phyloP scores from a whole-genome alignment of 2,329 filamentous ascomycete genomes.

The Seiridium unicorne region DNA sequence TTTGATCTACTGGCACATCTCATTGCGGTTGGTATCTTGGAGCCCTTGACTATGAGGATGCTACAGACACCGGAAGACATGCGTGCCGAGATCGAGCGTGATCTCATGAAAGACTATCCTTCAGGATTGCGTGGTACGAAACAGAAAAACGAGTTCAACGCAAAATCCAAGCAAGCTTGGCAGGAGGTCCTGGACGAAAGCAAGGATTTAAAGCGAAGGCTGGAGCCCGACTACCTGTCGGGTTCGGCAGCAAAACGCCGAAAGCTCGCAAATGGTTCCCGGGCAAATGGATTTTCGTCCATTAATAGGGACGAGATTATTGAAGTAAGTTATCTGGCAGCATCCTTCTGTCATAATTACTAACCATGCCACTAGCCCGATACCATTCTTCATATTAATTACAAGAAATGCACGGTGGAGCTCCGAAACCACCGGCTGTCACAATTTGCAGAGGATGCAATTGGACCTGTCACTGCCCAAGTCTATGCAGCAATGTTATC shows the following conservation, averaged over 20 bases:
- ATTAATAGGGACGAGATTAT: background rate
- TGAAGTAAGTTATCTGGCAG: slow-evolving; percentile 5
- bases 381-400: slow-evolving; percentile 76
- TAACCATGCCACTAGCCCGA: slow-evolving; percentile 53
- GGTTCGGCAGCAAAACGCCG: slow-evolving; percentile 44
- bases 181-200: slow-evolving; percentile 21
- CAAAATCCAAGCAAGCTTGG: slow-evolving; percentile 19
- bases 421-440: slow-evolving; percentile 78
- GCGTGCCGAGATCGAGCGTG: slow-evolving; percentile 59
- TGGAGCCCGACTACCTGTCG: slow-evolving; percentile 13
- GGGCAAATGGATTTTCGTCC: slow-evolving; percentile 29
- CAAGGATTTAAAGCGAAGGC: slow-evolving; percentile 22
- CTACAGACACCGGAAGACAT: slow-evolving; percentile 63
- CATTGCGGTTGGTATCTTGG: slow-evolving; percentile 66
- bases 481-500: slow-evolving; percentile 76
- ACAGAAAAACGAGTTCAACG: slow-evolving; percentile 60
- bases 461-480: slow-evolving; percentile 72
- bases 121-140: slow-evolving; percentile 60
- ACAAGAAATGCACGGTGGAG: slow-evolving; percentile 79
- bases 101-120: slow-evolving; percentile 55
- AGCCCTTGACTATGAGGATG: slow-evolving; percentile 57
- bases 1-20: slow-evolving; percentile 51
- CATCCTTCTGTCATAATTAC: background rate
- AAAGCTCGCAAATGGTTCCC: slow-evolving; percentile 50
- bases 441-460: slow-evolving; percentile 66